These are phyloP conservation scores for Saccharomycopsis javanensis DNA, from an alignment of 805 yeast genomes.

Conservation along the genomic window DNA sequence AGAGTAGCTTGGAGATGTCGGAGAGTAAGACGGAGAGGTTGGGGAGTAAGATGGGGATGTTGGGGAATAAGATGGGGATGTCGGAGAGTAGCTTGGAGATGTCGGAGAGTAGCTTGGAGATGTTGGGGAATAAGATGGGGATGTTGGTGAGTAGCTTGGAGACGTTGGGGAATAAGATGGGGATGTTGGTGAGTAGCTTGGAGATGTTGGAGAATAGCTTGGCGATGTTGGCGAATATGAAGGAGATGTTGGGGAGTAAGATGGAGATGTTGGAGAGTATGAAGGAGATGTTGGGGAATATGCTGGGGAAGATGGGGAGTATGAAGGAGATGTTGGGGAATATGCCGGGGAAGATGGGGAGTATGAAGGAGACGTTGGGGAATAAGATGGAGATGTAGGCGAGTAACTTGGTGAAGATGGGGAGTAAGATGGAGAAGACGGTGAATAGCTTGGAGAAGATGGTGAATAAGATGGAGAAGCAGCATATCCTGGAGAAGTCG, in stretches of 20 bases:
- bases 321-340: slow-evolving; percentile 49
- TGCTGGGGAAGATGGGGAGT: slow-evolving; percentile 57
- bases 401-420: slow-evolving; percentile 64
- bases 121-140: slow-evolving; percentile 38
- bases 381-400: slow-evolving; percentile 62
- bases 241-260: slow-evolving; percentile 73
- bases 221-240: slow-evolving; percentile 41
- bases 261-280: slow-evolving; percentile 64
- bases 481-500: slow-evolving; percentile 42
- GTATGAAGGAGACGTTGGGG: slow-evolving; percentile 73
- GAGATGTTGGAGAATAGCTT: slow-evolving; percentile 54
- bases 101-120: slow-evolving; percentile 34
- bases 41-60: slow-evolving; percentile 64
- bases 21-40: slow-evolving; percentile 26
- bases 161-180: slow-evolving; percentile 56
- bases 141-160: slow-evolving; percentile 41
- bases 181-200: slow-evolving; percentile 55
- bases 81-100: slow-evolving; percentile 45
- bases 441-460: slow-evolving; percentile 56
- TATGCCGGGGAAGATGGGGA: slow-evolving; percentile 65
- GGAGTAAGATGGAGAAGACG: slow-evolving; percentile 64
- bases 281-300: slow-evolving; percentile 75
- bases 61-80: slow-evolving; percentile 42
- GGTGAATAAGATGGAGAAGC: slow-evolving; percentile 67
- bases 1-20: slow-evolving; percentile 39